A percentile compares a stretch with the other conserved stretches of the same genome.
These are phyloP conservation scores for Artomyces pyxidatus DNA, from an alignment of 768 basidiomycete species.

Conservation along the genomic window DNA sequence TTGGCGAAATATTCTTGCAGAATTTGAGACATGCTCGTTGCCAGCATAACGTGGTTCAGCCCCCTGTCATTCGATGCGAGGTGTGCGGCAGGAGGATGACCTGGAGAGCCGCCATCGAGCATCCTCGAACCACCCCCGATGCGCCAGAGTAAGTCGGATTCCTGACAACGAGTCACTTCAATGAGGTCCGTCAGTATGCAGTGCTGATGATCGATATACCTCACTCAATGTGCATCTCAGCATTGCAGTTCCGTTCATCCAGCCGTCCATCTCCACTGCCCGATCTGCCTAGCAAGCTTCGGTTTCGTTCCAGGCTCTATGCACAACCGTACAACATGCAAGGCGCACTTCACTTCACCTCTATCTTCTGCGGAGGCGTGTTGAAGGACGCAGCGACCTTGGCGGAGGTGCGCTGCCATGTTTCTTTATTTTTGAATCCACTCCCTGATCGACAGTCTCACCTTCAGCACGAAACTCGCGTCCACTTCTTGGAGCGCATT, in stretches of 20 bases:
- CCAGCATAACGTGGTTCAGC: slow-evolving; percentile 9
- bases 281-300: slow-evolving; percentile 7
- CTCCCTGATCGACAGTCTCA: neutral
- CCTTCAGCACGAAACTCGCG: neutral
- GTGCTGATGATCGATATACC: neutral
- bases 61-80: slow-evolving; percentile 12
- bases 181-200: slow-evolving; percentile 3
- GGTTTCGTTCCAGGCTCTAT: slow-evolving; percentile 5
- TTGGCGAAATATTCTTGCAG: neutral
- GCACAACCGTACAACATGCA: slow-evolving; percentile 1
- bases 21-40: neutral
- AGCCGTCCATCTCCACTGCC: slow-evolving; percentile 1
- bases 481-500: neutral
- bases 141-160: slow-evolving; percentile 8
- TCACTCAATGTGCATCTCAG: too few species aligned
- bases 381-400: slow-evolving; percentile 12
- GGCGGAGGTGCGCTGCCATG: slow-evolving; percentile 8
- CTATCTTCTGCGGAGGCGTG: slow-evolving; percentile 11
- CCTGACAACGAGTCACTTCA: slow-evolving; percentile 1
- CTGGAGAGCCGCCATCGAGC: slow-evolving; percentile 11
- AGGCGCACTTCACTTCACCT: slow-evolving; percentile 5
- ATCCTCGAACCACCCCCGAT: slow-evolving; percentile 10
- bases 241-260: slow-evolving; percentile 8
- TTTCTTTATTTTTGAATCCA: neutral
- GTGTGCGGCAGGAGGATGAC: slow-evolving; percentile 6